Base-by-base conservation (phyloP, 371 early-diverging fungal species). In the Mortierella sp. region DNA sequence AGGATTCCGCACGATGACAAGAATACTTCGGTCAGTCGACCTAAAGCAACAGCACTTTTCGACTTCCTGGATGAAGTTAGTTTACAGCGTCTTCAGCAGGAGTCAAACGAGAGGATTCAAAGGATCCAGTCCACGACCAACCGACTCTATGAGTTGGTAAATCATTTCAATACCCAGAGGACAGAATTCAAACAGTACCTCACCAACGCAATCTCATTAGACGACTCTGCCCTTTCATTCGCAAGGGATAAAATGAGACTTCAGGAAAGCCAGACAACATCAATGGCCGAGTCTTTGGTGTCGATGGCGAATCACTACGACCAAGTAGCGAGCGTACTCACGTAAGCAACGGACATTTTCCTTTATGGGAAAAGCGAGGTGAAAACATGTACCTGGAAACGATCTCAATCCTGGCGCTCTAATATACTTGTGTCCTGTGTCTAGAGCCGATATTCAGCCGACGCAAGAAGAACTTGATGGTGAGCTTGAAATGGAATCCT, bases 271-370 rank as follows among this genome's bases (percentile, higher is more conserved):
- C 79, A 75, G 30, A 78, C 79, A 1, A 68, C 58, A 3, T 60
- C 65, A 1, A 82, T 82, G 82, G 82, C 82, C 3, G 80, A 75
- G 27, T 66, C 67, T 4, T 48, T 82, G 9, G 61, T 79, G 15
- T 73, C 80, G 7, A 43, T 82, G 37, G 76, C 80, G 1, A 78
- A 72, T 19, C 80, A 82, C 44, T 79, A 80, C 31, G 80, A 79
- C 37, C 80, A 80, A 51, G 80, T 82, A 15, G 66, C 65, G 3
- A 61, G 67, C n/a, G 76, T 76, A 2, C 56, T 82, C 32, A 75
- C 65, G 80, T 80, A 72, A n/a, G 80, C 6, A 2, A n/a, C n/a
- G n/a, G n/a, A n/a, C n/a, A n/a, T n/a, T n/a, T n/a, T n/a, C n/a
- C n/a, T n/a, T n/a, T n/a, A n/a, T n/a, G n/a, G n/a, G n/a, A n/a